These are phyloP conservation scores for Platanthera guangdongensis DNA, from an alignment of 106 monocot species.

Conservation along the genomic window DNA sequence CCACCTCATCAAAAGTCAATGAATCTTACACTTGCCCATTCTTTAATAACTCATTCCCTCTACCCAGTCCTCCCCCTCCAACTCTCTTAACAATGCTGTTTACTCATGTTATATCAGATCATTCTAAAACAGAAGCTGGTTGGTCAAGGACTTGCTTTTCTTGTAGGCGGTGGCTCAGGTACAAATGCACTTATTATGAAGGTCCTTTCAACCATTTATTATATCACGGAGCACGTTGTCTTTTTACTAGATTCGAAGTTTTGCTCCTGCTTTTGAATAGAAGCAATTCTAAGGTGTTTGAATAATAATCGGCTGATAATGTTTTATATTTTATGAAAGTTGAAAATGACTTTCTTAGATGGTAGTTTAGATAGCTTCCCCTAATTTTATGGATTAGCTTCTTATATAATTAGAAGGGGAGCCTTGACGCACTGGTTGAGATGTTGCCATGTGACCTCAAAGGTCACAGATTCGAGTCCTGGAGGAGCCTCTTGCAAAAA, in stretches of 20 bases:
- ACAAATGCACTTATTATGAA: slow-evolving; percentile 4
- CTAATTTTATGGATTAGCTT: too few species aligned
- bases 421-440: too few species aligned
- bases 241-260: neutral
- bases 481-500: too few species aligned
- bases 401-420: too few species aligned
- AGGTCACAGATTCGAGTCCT: too few species aligned
- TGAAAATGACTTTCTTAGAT: too few species aligned
- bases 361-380: too few species aligned
- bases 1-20: neutral
- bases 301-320: too few species aligned
- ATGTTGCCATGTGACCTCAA: too few species aligned
- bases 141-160: slow-evolving; percentile 93
- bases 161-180: slow-evolving; percentile 89
- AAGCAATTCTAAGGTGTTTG: too few species aligned
- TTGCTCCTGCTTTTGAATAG: neutral
- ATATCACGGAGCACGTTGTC: neutral
- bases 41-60: slow-evolving; percentile 1
- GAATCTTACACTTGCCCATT: neutral
- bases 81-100: neutral
- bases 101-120: slow-evolving; percentile 23
- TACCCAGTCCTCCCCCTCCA: neutral
- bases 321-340: too few species aligned
- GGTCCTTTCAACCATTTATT: neutral
- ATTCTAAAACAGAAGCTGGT: slow-evolving; percentile 79